Conservation (phyloP, 2,329 filamentous ascomycete genomes). For the Capronia coronata region DNA sequence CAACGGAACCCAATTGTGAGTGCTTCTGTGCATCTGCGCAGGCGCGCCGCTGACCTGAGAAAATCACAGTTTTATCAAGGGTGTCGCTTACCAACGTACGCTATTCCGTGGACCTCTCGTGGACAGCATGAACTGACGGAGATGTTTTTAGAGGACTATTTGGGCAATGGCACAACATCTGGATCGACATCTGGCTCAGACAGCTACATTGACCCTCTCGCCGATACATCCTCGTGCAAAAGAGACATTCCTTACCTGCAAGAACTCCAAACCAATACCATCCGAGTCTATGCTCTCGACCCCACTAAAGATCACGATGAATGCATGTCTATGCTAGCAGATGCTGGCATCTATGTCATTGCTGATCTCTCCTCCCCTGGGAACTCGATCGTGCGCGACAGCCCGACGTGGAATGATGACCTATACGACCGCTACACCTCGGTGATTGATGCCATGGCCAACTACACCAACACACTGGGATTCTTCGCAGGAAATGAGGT, state of each 20-base stretch:
- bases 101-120: slow-evolving; percentile 13
- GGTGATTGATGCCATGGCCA: slow-evolving; percentile 72
- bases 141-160: slow-evolving; percentile 52
- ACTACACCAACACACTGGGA: slow-evolving; percentile 86
- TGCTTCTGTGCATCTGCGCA: slow-evolving; percentile 18
- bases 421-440: slow-evolving; percentile 74
- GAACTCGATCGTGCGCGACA: slow-evolving; percentile 76
- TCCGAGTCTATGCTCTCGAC: slow-evolving; percentile 92
- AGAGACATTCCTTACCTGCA: slow-evolving; percentile 78
- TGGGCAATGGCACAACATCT: slow-evolving; percentile 37
- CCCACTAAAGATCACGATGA: slow-evolving; percentile 67
- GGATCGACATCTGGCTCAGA: slow-evolving; percentile 33
- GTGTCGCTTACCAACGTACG: slow-evolving; percentile 78
- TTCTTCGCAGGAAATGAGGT: slow-evolving; percentile 99
- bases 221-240: slow-evolving; percentile 63
- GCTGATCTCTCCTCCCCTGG: slow-evolving; percentile 79
- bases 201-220: slow-evolving; percentile 75
- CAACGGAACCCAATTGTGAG: slow-evolving; percentile 66
- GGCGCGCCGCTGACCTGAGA: slow-evolving; percentile 1
- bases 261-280: slow-evolving; percentile 78
- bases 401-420: slow-evolving; percentile 69
- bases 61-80: slow-evolving; percentile 67
- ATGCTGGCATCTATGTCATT: slow-evolving; percentile 90
- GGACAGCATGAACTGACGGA: slow-evolving; percentile 1
- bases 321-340: slow-evolving; percentile 77